Evolutionary conservation across 352 stramenopile species (phyloP), one percentile per base, ranked within the genome.

Genomic region (Phytophthora palmivora): DNA sequence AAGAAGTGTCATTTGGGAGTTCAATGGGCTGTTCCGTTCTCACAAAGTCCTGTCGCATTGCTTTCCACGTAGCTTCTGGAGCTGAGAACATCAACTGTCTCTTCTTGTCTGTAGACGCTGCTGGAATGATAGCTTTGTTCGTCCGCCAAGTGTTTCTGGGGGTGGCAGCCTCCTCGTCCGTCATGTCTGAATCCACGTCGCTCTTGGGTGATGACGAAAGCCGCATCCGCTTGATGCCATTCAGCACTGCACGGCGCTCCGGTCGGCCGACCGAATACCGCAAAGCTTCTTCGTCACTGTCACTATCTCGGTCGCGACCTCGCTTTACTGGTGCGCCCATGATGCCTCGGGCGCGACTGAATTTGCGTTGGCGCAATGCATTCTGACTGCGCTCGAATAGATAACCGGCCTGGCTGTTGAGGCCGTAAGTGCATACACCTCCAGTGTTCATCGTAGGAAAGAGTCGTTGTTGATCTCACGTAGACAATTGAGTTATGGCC

Each of bases 141-240:
- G 60, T 22, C 9, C 64, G 50, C 58, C 64, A 74, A 1, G 69
- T 74, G 10, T 16, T 50, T 41, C 63, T 14, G 4, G 63, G 63
- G 0, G 63, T 77, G 3, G 55, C 58, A 1, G 57, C 61, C 12
- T 71, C 50, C 11, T 70, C 63, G 49, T 89, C 79, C 28, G 72
- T 82, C 63, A 73, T 83, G 5, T 57, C 46, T 21, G 67, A 63
- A 28, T 73, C 59, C 18, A 57, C 52, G 37, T 59, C 55, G 37
- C 32, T 56, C 4, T 67, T 55, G 1, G 58, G 45, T 5, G 63
- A 58, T 1, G 78, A 88, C 34, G 80, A 73, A 33, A 93, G 62
- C 11, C 84, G 82, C 76, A 93, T 79, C 38, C 84, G 80, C 57
- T 91, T 93, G 34, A 93, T 48, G 1, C 82, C 70, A n/a, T 88